Evolutionary conservation across 2,329 filamentous ascomycete species (phyloP).

Genomic region (Talaromyces sp.): DNA sequence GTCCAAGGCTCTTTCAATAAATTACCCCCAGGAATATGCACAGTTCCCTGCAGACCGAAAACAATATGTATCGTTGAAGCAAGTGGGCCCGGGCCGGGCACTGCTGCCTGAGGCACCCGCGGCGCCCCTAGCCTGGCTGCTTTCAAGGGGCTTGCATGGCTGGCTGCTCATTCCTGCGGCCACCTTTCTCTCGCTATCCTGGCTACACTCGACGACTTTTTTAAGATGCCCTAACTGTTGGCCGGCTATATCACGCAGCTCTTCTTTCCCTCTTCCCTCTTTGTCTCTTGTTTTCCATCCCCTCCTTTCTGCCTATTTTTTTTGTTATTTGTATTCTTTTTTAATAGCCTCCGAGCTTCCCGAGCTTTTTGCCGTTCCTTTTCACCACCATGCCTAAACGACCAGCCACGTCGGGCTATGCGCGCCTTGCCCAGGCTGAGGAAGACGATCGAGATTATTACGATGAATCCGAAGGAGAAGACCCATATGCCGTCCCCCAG

Average conservation of each 20-base stretch:
- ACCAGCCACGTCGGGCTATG: constrained; percentile 75
- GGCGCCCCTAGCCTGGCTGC: background rate
- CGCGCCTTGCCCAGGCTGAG: constrained; percentile 77
- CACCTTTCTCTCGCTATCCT: background rate
- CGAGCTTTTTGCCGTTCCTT: constrained; percentile 1
- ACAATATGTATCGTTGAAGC: background rate
- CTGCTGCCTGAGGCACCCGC: background rate
- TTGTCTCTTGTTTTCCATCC: background rate
- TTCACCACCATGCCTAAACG: constrained; percentile 57
- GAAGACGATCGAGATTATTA: constrained; percentile 47
- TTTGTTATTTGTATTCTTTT: background rate
- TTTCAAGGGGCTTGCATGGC: constrained; percentile 2
- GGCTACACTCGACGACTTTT: background rate
- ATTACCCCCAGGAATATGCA: background rate
- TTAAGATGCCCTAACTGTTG: background rate
- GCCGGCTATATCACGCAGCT: background rate
- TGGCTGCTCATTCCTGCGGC: background rate
- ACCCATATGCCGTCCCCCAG: constrained; percentile 49
- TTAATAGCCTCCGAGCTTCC: background rate
- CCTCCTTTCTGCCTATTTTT: background rate
- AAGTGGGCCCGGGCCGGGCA: background rate
- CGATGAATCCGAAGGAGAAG: constrained; percentile 65
- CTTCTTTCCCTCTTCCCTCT: background rate
- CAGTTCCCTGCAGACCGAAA: background rate
- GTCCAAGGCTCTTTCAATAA: background rate